Evolutionary conservation across 2,329 filamentous ascomycete genomes (phyloP), one percentile per base, ranked within the genome.

Genomic region (Arthrobotrys sinensis): DNA sequence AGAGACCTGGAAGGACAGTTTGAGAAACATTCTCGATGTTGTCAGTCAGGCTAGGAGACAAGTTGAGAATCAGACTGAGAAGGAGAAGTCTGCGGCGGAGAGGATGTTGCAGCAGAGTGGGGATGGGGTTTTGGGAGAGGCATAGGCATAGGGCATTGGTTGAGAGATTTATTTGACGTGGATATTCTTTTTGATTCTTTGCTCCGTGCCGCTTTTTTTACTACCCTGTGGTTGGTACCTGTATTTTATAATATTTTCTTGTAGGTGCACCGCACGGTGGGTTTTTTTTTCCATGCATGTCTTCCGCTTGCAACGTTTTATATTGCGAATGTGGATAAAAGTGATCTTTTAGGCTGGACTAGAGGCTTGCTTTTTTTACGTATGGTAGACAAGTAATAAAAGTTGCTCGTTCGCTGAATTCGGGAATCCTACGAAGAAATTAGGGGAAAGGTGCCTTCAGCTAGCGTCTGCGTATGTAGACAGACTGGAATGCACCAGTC

Each of bases 1-100:
- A 82, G 94, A 97, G 86, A 92, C 94, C 85, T 98, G 95, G 95
- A 91, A 92, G 85, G 88, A 90, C 82, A 95, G 93, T 82, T 87
- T 98, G 82, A 89, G 90, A 83, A 90, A 90, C 81, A 94, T 99
- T 16, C 87, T 96, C 81, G 87, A 88, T 70, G 93, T 96, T 90
- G 91, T 83, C 87, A 89, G 84, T 93, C 97, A 87, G 91, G 96
- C 87, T 88, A 91, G 85, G 91, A 55, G 46, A 40, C 76, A 92
- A 82, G 94, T 92, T 81, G 88, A 92, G 82, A 86, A 90, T 67
- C 90, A 93, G 85, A 91, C 90, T 86, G 93, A 96, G 87, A 91
- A 91, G 81, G 93, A 93, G 86, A 85, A 88, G 80, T 90, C 90
- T 84, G 91, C 92, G 84, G 85, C 90, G 24, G 92, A 93, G 86